A percentile compares a stretch with the other conserved stretches of the same genome.
Evolutionary conservation across 495 filamentous ascomycete species (phyloP).

Genomic region (Daldinia decipiens): DNA sequence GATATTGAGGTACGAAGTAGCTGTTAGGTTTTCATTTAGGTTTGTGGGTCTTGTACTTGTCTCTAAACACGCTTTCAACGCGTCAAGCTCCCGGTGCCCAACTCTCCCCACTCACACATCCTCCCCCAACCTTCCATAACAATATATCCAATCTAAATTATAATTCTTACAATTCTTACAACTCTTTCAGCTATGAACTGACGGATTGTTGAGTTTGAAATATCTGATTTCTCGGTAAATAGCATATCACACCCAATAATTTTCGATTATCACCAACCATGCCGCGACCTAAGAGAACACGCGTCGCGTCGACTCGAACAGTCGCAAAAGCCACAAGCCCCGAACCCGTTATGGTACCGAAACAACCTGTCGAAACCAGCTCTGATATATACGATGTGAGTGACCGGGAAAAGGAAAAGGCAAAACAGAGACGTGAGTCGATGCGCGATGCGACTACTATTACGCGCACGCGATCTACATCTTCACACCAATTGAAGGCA

Average conservation of each 20-base stretch:
- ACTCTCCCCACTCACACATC: constrained; percentile 5
- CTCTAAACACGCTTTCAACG: constrained; percentile 40
- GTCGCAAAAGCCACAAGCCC: constrained; percentile 38
- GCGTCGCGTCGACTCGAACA: constrained; percentile 51
- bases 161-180: not conserved
- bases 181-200: not conserved
- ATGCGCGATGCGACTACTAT: constrained; percentile 24
- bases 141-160: constrained; percentile 5
- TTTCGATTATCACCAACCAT: constrained; percentile 38
- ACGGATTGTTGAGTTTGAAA: not conserved
- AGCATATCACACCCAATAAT: not conserved
- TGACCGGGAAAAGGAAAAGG: constrained; percentile 56
- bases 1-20: not conserved
- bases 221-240: not conserved
- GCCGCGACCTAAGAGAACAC: constrained; percentile 57
- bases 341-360: constrained; percentile 24
- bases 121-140: constrained; percentile 15
- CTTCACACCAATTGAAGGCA: constrained; percentile 46
- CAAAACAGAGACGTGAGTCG: constrained; percentile 39
- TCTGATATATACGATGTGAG: constrained; percentile 59
- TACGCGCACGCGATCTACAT: constrained; percentile 20
- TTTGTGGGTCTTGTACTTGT: not conserved
- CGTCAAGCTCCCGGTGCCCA: constrained; percentile 39
- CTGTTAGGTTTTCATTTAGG: too few species aligned
- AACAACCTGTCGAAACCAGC: constrained; percentile 26